Percentiles rank a stretch among this genome's conserved stretches.
Conservation (phyloP, 176 grass and related monocot species). For the Canna indica region DNA sequence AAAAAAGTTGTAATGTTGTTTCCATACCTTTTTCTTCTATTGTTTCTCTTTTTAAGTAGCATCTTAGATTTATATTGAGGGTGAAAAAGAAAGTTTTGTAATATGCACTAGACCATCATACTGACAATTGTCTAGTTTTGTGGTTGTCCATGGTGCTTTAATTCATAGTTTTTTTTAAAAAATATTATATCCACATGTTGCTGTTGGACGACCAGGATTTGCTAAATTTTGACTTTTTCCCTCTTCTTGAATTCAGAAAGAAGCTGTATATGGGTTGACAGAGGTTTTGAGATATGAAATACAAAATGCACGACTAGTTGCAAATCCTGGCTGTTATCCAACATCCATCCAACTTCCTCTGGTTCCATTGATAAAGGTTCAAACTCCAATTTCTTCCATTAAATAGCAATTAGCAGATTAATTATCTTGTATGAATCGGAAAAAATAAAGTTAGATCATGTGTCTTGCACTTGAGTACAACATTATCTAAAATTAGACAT, state of each 20-base stretch:
- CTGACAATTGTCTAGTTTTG: not conserved
- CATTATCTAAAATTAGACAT: not conserved
- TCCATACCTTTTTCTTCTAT: not conserved
- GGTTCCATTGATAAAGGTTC: conserved; percentile 81
- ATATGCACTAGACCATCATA: not conserved
- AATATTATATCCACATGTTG: not conserved
- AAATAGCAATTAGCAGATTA: not conserved
- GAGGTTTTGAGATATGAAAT: conserved; percentile 71
- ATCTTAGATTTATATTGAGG: not conserved
- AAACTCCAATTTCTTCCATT: conserved; percentile 1
- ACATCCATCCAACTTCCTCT: conserved; percentile 96
- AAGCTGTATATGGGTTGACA: conserved; percentile 90
- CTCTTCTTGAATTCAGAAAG: conserved; percentile 40
- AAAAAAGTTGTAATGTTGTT: too few species aligned
- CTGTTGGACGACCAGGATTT: not conserved
- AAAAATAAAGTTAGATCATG: not conserved
- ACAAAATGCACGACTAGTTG: conserved; percentile 62
- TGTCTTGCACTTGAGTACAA: not conserved
- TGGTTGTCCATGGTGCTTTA: not conserved
- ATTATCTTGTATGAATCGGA: not conserved
- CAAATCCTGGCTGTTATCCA: conserved; percentile 96
- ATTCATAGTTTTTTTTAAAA: not conserved
- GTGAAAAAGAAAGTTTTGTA: not conserved
- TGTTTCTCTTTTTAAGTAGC: not conserved
- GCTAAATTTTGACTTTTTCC: not conserved